Conservation (phyloP, 768 basidiomycete genomes). For the Boletus bicolor region DNA sequence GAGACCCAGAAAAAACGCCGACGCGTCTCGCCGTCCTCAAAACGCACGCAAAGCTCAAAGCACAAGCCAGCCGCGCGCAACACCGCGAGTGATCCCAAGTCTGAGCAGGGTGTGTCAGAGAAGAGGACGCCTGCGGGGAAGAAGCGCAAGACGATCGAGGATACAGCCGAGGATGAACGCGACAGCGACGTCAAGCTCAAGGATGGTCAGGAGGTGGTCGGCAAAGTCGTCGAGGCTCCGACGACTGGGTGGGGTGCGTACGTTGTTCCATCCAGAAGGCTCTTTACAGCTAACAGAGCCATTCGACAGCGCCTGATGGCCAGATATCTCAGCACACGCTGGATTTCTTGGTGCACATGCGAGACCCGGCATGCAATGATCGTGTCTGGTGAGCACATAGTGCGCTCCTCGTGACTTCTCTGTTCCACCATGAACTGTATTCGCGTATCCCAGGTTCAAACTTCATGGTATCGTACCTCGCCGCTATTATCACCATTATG, state of each 20-base stretch:
- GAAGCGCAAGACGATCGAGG: slow-evolving; percentile 21
- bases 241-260: slow-evolving; percentile 70
- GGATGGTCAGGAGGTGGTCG: slow-evolving; percentile 70
- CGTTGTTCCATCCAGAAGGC: not conserved
- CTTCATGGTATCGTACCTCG: slow-evolving; percentile 52
- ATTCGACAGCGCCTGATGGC: slow-evolving; percentile 67
- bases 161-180: slow-evolving; percentile 22
- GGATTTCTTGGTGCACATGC: slow-evolving; percentile 67
- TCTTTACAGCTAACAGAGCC: not conserved
- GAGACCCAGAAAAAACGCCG: slow-evolving; percentile 19
- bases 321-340: slow-evolving; percentile 84
- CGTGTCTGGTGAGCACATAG: slow-evolving; percentile 61
- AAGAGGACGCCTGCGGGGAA: slow-evolving; percentile 21
- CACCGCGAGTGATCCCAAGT: not conserved
- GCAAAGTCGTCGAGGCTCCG: slow-evolving; percentile 76
- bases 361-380: slow-evolving; percentile 78
- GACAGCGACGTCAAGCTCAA: slow-evolving; percentile 46
- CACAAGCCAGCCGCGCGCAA: not conserved
- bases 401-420: not conserved
- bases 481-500: not conserved
- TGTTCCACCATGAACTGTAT: not conserved
- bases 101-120: slow-evolving; percentile 25
- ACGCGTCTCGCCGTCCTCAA: slow-evolving; percentile 25
- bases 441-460: slow-evolving; percentile 63
- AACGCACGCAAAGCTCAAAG: slow-evolving; percentile 24